Conservation (phyloP, 2,329 filamentous ascomycete species). For the Davidsoniella neocaledoniae region DNA sequence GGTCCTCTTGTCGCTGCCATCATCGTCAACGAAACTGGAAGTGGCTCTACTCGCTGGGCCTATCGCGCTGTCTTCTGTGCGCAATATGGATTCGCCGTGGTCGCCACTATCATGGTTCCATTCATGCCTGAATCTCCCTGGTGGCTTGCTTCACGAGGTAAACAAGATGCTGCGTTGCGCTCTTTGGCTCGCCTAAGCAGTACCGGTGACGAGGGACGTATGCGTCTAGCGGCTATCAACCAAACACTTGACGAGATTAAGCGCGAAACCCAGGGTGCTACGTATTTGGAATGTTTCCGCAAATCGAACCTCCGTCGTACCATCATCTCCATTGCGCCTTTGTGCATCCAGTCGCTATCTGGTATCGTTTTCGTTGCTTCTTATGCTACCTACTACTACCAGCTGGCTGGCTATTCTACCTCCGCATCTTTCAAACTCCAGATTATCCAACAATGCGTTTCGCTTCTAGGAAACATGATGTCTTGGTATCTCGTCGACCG, state of each 20-base stretch:
- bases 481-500: slow-evolving; percentile 20
- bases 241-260: slow-evolving; percentile 20
- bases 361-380: slow-evolving; percentile 21
- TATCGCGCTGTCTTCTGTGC: slow-evolving; percentile 18
- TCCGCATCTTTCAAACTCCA: slow-evolving; percentile 22
- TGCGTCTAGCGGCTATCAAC: slow-evolving; percentile 8
- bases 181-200: slow-evolving; percentile 18
- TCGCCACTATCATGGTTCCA: slow-evolving; percentile 18
- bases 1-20: slow-evolving; percentile 19
- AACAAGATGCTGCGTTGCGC: slow-evolving; percentile 21
- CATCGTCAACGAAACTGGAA: slow-evolving; percentile 20
- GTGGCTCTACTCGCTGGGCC: slow-evolving; percentile 19
- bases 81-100: slow-evolving; percentile 20
- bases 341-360: slow-evolving; percentile 21
- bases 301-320: slow-evolving; percentile 15
- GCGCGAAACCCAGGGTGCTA: slow-evolving; percentile 22
- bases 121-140: slow-evolving; percentile 19
- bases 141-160: slow-evolving; percentile 20
- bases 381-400: slow-evolving; percentile 27
- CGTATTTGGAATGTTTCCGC: slow-evolving; percentile 25
- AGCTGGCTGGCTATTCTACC: slow-evolving; percentile 25
- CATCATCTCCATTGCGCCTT: slow-evolving; percentile 21
- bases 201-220: background rate
- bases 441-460: slow-evolving; percentile 17
- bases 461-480: slow-evolving; percentile 19